Evolutionary conservation across 305 asterid species (phyloP).

Genomic region (Stenogyne calaminthoides): DNA sequence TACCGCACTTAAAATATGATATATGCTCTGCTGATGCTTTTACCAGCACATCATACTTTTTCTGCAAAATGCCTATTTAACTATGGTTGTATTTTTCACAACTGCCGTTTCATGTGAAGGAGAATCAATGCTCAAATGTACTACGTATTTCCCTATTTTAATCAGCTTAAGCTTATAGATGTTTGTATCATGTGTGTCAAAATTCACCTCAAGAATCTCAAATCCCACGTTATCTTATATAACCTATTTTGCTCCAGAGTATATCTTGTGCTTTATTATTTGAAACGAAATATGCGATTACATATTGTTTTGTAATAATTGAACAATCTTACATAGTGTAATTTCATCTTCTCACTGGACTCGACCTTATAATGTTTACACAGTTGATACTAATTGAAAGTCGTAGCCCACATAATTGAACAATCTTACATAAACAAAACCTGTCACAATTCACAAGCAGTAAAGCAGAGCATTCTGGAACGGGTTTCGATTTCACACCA

Average conservation of each 20-base stretch:
- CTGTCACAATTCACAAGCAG: neutral
- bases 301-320: neutral
- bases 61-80: conserved; percentile 12
- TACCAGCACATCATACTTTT: conserved; percentile 23
- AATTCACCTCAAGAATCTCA: neutral
- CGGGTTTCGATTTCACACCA: conserved; percentile 32
- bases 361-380: too few relatives aligned
- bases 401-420: too few relatives aligned
- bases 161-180: neutral
- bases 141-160: conserved; percentile 12
- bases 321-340: too few relatives aligned
- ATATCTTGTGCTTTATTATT: neutral
- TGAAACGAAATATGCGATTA: neutral
- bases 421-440: too few relatives aligned
- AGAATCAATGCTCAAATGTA: conserved; percentile 12
- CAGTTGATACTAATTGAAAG: too few relatives aligned
- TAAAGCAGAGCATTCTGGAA: conserved; percentile 45
- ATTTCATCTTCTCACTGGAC: too few relatives aligned
- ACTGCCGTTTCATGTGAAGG: conserved; percentile 22
- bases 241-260: neutral
- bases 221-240: neutral
- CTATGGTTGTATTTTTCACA: conserved; percentile 1
- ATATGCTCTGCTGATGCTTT: conserved; percentile 27
- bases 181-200: neutral
- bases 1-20: conserved; percentile 37